Percentiles rank a stretch among this genome's conserved stretches.
phyloP scores from a whole-genome alignment of 768 basidiomycete genomes.

The Collybia sp. region DNA sequence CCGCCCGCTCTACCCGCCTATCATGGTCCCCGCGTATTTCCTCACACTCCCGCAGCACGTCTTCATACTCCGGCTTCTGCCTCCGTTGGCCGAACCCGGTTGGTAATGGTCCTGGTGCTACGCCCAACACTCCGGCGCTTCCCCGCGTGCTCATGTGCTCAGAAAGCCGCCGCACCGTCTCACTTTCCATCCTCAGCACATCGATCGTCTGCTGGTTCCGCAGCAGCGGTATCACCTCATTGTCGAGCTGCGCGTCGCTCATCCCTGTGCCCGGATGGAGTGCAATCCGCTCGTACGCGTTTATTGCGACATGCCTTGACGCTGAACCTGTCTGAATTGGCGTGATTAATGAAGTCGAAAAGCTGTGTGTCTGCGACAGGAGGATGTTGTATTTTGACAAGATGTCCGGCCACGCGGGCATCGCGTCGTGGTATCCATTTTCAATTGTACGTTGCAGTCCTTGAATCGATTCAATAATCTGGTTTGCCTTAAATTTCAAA shows the following conservation, averaged over 20 bases:
- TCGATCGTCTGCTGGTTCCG: constrained; percentile 79
- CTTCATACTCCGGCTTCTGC: constrained; percentile 50
- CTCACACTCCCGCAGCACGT: constrained; percentile 62
- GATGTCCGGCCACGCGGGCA: constrained; percentile 85
- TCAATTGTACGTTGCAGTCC: constrained; percentile 62
- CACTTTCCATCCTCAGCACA: constrained; percentile 67
- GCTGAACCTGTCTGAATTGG: constrained; percentile 20
- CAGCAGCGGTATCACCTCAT: constrained; percentile 66
- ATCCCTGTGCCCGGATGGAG: constrained; percentile 59
- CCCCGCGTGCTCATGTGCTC: constrained; percentile 63
- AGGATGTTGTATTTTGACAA: constrained; percentile 83
- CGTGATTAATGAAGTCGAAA: constrained; percentile 58
- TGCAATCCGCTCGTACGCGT: constrained; percentile 61
- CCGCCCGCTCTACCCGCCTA: constrained; percentile 67
- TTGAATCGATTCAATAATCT: constrained; percentile 76
- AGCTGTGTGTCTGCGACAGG: constrained; percentile 76
- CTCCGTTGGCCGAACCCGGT: constrained; percentile 11
- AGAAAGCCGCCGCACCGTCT: constrained; percentile 64
- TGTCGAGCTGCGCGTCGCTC: constrained; percentile 66
- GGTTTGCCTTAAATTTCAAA: constrained; percentile 68
- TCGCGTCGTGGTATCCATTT: constrained; percentile 45
- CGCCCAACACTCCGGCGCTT: constrained; percentile 42
- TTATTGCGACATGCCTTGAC: constrained; percentile 10
- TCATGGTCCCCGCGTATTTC: constrained; percentile 71
- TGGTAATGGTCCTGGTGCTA: constrained; percentile 14